Evolutionary conservation across 164 flowering plant genomes (phyloP).

Genomic region (Taxillus chinensis): DNA sequence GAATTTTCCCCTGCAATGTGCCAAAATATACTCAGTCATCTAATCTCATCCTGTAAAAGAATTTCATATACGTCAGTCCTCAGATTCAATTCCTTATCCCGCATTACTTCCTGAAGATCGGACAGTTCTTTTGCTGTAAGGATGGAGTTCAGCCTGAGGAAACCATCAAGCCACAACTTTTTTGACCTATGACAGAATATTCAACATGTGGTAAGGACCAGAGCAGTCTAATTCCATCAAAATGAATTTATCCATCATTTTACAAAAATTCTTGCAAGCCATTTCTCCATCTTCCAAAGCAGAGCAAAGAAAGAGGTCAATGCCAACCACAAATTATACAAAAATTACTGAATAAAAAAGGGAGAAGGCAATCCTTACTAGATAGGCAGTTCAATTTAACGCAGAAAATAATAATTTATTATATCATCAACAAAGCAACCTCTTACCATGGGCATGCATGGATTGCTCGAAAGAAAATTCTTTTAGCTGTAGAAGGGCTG

Average conservation of each 20-base stretch:
- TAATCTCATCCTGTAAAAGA: slow-evolving; percentile 68
- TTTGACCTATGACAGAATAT: slow-evolving; percentile 54
- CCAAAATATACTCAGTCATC: background rate
- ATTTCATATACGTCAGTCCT: slow-evolving; percentile 95
- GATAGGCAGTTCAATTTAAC: too few species aligned
- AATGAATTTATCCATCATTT: background rate
- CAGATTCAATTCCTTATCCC: slow-evolving; percentile 81
- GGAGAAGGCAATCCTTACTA: too few species aligned
- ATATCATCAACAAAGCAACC: background rate
- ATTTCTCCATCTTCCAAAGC: too few species aligned
- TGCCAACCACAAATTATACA: too few species aligned
- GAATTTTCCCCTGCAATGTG: too few species aligned
- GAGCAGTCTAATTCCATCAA: background rate
- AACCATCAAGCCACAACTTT: slow-evolving; percentile 92
- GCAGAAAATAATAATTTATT: background rate
- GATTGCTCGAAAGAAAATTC: slow-evolving; percentile 79
- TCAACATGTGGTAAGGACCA: background rate
- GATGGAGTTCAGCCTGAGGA: slow-evolving; percentile 40
- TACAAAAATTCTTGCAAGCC: too few species aligned
- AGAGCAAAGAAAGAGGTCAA: too few species aligned
- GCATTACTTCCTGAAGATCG: slow-evolving; percentile 96
- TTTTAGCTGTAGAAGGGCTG: slow-evolving; percentile 59
- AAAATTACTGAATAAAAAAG: too few species aligned
- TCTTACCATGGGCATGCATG: slow-evolving; percentile 95
- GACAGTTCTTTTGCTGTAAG: slow-evolving; percentile 76